Evolutionary conservation across 2,329 filamentous ascomycete genomes (phyloP).

Genomic region (Alternaria burnsii): DNA sequence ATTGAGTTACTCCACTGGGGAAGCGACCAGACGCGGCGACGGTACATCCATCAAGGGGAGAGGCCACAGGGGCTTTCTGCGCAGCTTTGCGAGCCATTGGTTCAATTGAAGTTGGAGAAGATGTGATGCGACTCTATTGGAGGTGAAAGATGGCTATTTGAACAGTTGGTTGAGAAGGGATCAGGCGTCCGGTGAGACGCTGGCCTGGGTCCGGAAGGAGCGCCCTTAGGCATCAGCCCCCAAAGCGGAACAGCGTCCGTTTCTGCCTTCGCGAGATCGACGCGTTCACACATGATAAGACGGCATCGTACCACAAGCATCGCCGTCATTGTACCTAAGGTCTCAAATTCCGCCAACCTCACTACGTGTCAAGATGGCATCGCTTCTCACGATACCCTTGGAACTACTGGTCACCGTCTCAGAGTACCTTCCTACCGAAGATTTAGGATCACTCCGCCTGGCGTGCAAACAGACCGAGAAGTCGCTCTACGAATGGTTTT

Average conservation of each 20-base stretch:
- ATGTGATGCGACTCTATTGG: neutral
- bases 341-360: neutral
- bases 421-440: slow-evolving; percentile 61
- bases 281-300: slow-evolving; percentile 27
- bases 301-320: neutral
- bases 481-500: slow-evolving; percentile 64
- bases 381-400: slow-evolving; percentile 56
- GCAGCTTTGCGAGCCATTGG: slow-evolving; percentile 36
- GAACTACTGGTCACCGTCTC: slow-evolving; percentile 67
- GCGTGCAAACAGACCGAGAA: slow-evolving; percentile 65
- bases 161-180: slow-evolving; percentile 9
- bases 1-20: slow-evolving; percentile 60
- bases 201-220: slow-evolving; percentile 11
- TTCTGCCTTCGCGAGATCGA: slow-evolving; percentile 28
- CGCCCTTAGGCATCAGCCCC: slow-evolving; percentile 25
- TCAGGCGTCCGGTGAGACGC: slow-evolving; percentile 9
- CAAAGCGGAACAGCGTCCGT: slow-evolving; percentile 11
- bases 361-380: slow-evolving; percentile 26
- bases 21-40: slow-evolving; percentile 71
- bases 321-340: neutral
- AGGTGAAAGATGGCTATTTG: slow-evolving; percentile 20
- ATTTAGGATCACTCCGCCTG: slow-evolving; percentile 64
- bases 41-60: slow-evolving; percentile 58
- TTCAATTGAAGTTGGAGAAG: slow-evolving; percentile 4
- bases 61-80: slow-evolving; percentile 28